Conservation (phyloP, 176 grass and related monocot species). For the Thalia dealbata region DNA sequence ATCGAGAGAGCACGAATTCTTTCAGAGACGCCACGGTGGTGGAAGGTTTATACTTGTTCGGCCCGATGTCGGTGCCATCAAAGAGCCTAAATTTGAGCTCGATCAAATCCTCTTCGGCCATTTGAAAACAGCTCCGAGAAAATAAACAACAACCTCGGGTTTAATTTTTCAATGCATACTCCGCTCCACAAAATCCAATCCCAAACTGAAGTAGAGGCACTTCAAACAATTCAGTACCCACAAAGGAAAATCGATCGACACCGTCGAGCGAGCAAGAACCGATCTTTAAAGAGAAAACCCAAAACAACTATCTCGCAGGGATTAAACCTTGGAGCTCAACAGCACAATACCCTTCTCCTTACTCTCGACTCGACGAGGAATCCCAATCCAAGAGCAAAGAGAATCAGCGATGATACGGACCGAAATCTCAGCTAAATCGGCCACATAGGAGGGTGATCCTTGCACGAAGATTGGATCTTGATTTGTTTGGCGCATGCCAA, state of each 20-base stretch:
- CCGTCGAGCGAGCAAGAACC: background rate
- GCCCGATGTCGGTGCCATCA: constrained; percentile 89
- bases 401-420: background rate
- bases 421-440: background rate
- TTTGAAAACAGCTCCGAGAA: background rate
- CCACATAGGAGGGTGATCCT: background rate
- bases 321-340: too few relatives aligned
- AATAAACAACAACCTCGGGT: background rate
- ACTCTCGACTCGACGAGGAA: background rate
- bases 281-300: background rate
- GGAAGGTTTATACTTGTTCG: constrained; percentile 55
- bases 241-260: background rate
- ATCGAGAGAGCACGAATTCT: constrained; percentile 66
- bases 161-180: background rate
- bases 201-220: too few relatives aligned
- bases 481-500: background rate
- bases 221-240: background rate
- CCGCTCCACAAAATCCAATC: background rate
- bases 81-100: constrained; percentile 87
- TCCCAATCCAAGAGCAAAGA: background rate
- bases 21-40: constrained; percentile 81
- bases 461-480: background rate
- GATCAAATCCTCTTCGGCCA: constrained; percentile 55
- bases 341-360: background rate
- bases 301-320: background rate